Percentiles rank a stretch among this genome's conserved stretches.
Evolutionary conservation across 495 filamentous ascomycete species (phyloP).

Genomic region (Penicillium fimorum): DNA sequence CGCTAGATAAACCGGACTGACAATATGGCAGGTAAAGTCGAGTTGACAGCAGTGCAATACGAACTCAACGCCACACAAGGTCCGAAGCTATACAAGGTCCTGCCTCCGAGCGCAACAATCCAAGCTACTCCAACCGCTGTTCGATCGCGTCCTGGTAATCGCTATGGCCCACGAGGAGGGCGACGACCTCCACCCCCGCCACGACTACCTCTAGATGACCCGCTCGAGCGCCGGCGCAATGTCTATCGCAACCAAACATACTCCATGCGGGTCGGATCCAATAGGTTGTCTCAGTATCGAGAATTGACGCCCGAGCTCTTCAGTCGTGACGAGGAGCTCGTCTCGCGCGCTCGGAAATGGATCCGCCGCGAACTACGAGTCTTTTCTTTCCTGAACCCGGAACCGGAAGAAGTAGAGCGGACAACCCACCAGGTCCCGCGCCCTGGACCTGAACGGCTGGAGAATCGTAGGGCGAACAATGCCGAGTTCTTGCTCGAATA

Average conservation of each 20-base stretch:
- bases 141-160: conserved; percentile 12
- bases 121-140: conserved; percentile 8
- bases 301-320: conserved; percentile 72
- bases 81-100: conserved; percentile 55
- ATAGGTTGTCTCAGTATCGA: conserved; percentile 73
- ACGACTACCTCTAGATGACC: conserved; percentile 47
- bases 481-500: conserved; percentile 91
- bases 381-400: conserved; percentile 69
- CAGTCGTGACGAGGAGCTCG: conserved; percentile 59
- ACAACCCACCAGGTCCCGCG: conserved; percentile 24
- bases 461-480: conserved; percentile 62
- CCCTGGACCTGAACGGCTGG: conserved; percentile 37
- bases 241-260: conserved; percentile 77
- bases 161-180: conserved; percentile 22
- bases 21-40: conserved; percentile 51
- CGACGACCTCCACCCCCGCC: conserved; percentile 26
- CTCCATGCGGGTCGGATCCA: conserved; percentile 82
- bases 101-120: conserved; percentile 15
- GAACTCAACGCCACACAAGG: conserved; percentile 51
- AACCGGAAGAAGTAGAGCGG: conserved; percentile 25
- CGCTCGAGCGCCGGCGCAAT: conserved; percentile 65
- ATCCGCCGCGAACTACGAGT: conserved; percentile 85
- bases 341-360: conserved; percentile 83
- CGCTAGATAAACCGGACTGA: conserved; percentile 15
- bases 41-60: conserved; percentile 68